A percentile compares a stretch with the other conserved stretches of the same genome.
These are phyloP conservation scores for Hondaea fermentalgiana DNA, from an alignment of 108 stramenopile species.

Conservation along the genomic window DNA sequence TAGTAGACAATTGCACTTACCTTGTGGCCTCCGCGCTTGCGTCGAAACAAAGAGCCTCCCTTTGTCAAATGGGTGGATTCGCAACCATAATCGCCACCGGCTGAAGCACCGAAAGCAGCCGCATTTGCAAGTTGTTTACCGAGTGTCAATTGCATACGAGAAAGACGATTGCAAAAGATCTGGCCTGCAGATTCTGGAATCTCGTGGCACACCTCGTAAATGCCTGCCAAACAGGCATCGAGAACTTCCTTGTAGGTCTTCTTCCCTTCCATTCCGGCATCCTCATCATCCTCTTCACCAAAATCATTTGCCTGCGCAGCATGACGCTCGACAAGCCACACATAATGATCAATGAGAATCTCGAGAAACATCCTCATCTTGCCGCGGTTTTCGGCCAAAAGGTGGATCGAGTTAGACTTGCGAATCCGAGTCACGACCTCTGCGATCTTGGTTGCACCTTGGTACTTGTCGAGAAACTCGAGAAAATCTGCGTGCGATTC, in stretches of 20 bases:
- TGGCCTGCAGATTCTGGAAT: neutral
- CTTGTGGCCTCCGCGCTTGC: neutral
- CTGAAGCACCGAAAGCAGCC: neutral
- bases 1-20: neutral
- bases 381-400: constrained; percentile 23
- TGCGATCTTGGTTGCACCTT: neutral
- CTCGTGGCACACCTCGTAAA: neutral
- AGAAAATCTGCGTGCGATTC: constrained; percentile 16
- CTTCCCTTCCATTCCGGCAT: neutral
- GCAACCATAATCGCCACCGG: neutral
- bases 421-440: constrained; percentile 22
- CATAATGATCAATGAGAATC: constrained; percentile 16
- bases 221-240: neutral
- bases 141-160: neutral
- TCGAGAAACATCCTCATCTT: constrained; percentile 19
- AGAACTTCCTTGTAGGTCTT: neutral
- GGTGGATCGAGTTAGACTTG: neutral
- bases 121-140: neutral
- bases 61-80: neutral
- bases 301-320: neutral
- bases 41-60: neutral
- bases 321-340: constrained; percentile 13
- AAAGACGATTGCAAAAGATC: neutral
- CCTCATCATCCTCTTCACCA: neutral
- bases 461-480: neutral